Percentiles rank a stretch among this genome's conserved stretches.
Conservation (phyloP, 1,139 yeast species). For the Sugiyamaella castrensis region DNA sequence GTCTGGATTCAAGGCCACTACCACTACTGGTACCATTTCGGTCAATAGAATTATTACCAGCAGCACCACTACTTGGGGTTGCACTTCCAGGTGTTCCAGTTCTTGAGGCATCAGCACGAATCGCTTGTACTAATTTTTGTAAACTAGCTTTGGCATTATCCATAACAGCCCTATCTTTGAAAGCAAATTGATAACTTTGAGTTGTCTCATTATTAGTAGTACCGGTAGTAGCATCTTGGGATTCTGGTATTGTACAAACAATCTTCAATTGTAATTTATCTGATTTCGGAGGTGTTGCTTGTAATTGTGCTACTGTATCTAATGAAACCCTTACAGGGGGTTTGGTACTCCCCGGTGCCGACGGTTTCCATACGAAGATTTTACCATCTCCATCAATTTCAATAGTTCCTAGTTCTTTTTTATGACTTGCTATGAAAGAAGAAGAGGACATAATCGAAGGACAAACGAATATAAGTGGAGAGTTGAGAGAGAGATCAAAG, state of each 20-base stretch:
- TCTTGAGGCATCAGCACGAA: background rate
- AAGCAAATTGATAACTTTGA: conserved; percentile 52
- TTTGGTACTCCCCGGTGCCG: conserved; percentile 19
- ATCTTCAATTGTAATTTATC: conserved; percentile 70
- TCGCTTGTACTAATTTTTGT: conserved; percentile 55
- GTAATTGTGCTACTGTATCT: conserved; percentile 41
- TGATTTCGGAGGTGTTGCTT: conserved; percentile 69
- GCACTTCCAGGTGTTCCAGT: conserved; percentile 3
- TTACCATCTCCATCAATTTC: conserved; percentile 22
- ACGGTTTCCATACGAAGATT: conserved; percentile 25
- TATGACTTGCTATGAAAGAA: conserved; percentile 25
- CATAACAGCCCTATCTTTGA: conserved; percentile 73
- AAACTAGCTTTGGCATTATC: conserved; percentile 65
- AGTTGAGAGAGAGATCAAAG: background rate
- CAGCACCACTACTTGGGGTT: conserved; percentile 2
- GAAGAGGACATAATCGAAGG: background rate
- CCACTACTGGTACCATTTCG: background rate
- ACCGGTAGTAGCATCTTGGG: background rate
- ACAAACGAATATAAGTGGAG: background rate
- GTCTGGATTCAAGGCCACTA: background rate
- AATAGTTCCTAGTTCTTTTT: conserved; percentile 31
- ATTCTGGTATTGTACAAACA: conserved; percentile 14
- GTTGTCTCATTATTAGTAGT: conserved; percentile 22
- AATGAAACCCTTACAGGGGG: conserved; percentile 20
- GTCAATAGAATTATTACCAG: background rate